Base-by-base conservation (phyloP, 176 grass and related monocot genomes). In the Aegilops longissima region DNA sequence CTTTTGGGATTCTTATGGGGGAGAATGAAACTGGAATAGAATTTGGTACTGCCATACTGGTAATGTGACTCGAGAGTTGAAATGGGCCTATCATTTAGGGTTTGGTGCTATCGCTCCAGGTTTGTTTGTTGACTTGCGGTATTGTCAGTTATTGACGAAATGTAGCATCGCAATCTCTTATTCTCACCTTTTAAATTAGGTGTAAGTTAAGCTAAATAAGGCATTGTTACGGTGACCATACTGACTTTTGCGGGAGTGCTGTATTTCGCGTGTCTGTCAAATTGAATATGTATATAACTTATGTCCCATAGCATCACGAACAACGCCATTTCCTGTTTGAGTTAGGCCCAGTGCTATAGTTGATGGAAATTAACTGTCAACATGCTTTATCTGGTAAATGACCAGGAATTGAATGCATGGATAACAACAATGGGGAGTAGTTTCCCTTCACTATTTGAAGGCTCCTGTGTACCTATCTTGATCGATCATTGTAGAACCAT, bases 41-140 rank as follows among this genome's bases (percentile, higher is more conserved):
- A 39, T 21, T 34, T 27, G 75, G 56, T 21, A 3, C 56, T 59
- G 7, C 2, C 51, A n/a, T 59, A 44, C 7, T 20, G 20, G 27
- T 76, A 84, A 49, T 76, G 68, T 75, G 25, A 45, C 40, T 84
- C 34, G 81, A 51, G 16, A 70, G 11, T 52, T 86, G 20, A 70
- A 74, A 80, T 45, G 77, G 36, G 45, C 58, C 12, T 80, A 3
- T 0, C 21, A 62, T 52, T 80, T 73, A 47, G 38, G 61, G 25
- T 70, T 42, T 12, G 27, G 5, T 13, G 3, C 62, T 35, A 4
- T 12, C n/a, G 13, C 36, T 39, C 34, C 11, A 40, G 66, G 31
- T 20, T 34, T 42, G 12, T 80, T 16, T 42, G 31, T 83, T 61
- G 44, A 7, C 5, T 27, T 84, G 18, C 33, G 82, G 16, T 72